phyloP scores from a whole-genome alignment of 2,329 filamentous ascomycete species.

The Claviceps maximensis region DNA sequence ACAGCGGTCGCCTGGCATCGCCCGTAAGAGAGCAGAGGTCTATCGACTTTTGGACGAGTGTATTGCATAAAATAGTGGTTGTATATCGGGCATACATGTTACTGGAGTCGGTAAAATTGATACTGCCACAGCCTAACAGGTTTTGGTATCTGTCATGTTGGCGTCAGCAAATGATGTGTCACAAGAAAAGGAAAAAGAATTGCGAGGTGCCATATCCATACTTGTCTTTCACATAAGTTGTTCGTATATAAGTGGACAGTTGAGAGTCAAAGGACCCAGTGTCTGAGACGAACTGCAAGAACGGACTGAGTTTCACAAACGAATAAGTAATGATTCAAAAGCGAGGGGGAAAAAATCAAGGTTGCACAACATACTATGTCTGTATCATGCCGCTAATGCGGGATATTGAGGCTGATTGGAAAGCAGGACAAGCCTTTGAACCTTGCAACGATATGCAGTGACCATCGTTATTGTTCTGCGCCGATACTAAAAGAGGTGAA shows the following conservation, averaged over 20 bases:
- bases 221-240: slow-evolving; percentile 65
- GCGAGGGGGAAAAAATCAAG: not conserved
- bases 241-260: slow-evolving; percentile 58
- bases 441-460: slow-evolving; percentile 54
- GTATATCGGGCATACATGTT: slow-evolving; percentile 88
- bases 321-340: not conserved
- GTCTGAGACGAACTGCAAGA: slow-evolving; percentile 70
- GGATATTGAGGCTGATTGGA: slow-evolving; percentile 58
- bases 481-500: slow-evolving; percentile 19
- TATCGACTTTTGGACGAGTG: slow-evolving; percentile 82
- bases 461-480: slow-evolving; percentile 18
- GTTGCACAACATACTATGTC: slow-evolving; percentile 44
- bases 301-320: slow-evolving; percentile 46
- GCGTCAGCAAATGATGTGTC: not conserved
- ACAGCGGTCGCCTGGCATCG: slow-evolving; percentile 60
- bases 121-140: slow-evolving; percentile 64
- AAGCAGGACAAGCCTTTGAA: slow-evolving; percentile 60
- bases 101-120: slow-evolving; percentile 67
- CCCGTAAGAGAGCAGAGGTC: slow-evolving; percentile 50
- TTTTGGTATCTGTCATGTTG: slow-evolving; percentile 53
- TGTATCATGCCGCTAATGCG: slow-evolving; percentile 43
- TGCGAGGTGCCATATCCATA: slow-evolving; percentile 25
- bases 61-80: slow-evolving; percentile 82
- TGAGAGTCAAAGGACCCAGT: slow-evolving; percentile 63
- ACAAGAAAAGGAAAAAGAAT: not conserved